These are phyloP conservation scores for Tricholoma bakamatsutake DNA, from an alignment of 768 basidiomycete species.

Conservation along the genomic window DNA sequence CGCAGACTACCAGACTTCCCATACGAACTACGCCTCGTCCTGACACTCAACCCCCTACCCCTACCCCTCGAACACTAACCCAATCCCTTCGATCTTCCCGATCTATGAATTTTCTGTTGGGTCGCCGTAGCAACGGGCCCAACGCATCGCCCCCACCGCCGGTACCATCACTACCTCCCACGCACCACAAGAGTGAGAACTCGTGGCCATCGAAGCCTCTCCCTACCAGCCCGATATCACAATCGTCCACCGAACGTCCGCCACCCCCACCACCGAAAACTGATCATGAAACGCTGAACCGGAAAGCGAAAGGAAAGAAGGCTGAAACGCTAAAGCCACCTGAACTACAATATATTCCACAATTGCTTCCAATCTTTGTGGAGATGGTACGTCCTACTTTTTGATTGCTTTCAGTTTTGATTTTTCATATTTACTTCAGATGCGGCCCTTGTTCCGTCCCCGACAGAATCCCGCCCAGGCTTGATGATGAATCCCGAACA, in stretches of 20 bases:
- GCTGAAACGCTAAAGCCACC: constrained; percentile 58
- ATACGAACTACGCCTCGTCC: constrained; percentile 5
- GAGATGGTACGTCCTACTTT: constrained; percentile 69
- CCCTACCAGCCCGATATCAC: constrained; percentile 29
- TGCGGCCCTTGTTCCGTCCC: constrained; percentile 37
- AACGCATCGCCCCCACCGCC: constrained; percentile 38
- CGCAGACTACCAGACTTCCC: constrained; percentile 9
- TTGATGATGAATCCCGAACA: background rate
- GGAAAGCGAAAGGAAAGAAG: constrained; percentile 38
- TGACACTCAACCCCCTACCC: constrained; percentile 6
- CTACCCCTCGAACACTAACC: constrained; percentile 27
- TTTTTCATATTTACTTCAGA: constrained; percentile 19
- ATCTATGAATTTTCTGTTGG: constrained; percentile 34
- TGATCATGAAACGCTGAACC: constrained; percentile 2
- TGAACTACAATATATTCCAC: constrained; percentile 70
- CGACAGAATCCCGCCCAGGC: constrained; percentile 12
- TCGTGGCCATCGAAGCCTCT: constrained; percentile 29
- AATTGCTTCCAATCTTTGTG: constrained; percentile 80
- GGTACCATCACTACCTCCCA: constrained; percentile 36
- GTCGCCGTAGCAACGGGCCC: constrained; percentile 27
- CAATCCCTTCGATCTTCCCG: constrained; percentile 41
- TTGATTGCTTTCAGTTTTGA: background rate
- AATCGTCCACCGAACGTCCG: constrained; percentile 14
- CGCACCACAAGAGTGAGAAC: constrained; percentile 25
- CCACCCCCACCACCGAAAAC: constrained; percentile 12